These are phyloP conservation scores for Mycogone perniciosa DNA, from an alignment of 2,329 filamentous ascomycete genomes.

Conservation along the genomic window DNA sequence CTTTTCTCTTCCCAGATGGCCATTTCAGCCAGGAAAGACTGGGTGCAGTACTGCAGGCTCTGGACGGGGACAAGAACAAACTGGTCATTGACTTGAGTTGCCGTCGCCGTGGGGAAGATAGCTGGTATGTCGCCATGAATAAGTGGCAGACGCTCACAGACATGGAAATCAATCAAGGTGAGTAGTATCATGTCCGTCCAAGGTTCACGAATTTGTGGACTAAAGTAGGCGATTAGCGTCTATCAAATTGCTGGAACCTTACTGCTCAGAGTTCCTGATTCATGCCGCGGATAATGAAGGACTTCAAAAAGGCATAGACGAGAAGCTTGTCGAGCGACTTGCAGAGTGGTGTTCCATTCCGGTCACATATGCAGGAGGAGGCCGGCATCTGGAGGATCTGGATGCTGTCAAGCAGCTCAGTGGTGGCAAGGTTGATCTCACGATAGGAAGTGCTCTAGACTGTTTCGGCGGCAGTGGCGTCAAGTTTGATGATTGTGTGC, in stretches of 20 bases:
- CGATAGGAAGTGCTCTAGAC: constrained; percentile 92
- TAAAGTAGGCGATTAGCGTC: constrained; percentile 50
- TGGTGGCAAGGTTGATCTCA: constrained; percentile 77
- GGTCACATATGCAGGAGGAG: constrained; percentile 95
- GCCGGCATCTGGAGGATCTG: constrained; percentile 72
- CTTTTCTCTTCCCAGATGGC: constrained; percentile 81
- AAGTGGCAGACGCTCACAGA: constrained; percentile 98
- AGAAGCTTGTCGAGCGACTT: constrained; percentile 69
- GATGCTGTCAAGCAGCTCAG: constrained; percentile 76
- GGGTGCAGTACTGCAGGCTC: constrained; percentile 62
- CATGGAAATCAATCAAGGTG: constrained; percentile 86
- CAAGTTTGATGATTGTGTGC: constrained; percentile 79
- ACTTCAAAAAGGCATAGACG: constrained; percentile 83
- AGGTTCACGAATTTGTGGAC: no score
- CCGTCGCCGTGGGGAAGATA: constrained; percentile 61
- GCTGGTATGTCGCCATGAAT: constrained; percentile 97
- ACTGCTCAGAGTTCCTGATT: constrained; percentile 94
- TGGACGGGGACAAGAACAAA: constrained; percentile 69
- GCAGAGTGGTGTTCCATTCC: constrained; percentile 85
- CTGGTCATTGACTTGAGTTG: constrained; percentile 96
- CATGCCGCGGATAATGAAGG: constrained; percentile 97
- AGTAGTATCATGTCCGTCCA: constrained; percentile 11
- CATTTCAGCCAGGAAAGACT: constrained; percentile 74
- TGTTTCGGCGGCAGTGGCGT: constrained; percentile 89
- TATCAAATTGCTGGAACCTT: constrained; percentile 74